Percentiles rank a stretch among this genome's conserved stretches.
Evolutionary conservation across 176 grass and related monocot species (phyloP).

Genomic region (Otatea glauca): DNA sequence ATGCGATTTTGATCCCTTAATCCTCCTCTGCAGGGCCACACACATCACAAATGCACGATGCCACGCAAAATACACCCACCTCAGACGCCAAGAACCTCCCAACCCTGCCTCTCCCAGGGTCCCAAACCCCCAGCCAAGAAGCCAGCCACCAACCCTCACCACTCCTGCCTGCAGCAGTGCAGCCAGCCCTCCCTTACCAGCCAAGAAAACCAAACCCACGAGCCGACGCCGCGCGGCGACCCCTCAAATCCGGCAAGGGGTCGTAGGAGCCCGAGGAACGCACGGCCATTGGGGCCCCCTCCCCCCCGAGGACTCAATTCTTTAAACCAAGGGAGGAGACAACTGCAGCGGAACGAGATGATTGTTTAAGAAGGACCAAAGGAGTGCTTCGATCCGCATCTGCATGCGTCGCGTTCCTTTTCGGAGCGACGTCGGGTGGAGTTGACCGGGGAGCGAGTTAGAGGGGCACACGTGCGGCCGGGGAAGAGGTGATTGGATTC

Average conservation of each 20-base stretch:
- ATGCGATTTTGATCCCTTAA: not conserved
- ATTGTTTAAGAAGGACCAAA: slow-evolving; percentile 38
- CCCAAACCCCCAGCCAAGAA: slow-evolving; percentile 23
- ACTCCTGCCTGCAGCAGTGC: not conserved
- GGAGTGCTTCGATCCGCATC: slow-evolving; percentile 35
- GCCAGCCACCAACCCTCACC: not conserved
- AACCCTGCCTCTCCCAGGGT: slow-evolving; percentile 23
- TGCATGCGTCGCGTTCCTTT: slow-evolving; percentile 5
- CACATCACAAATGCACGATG: slow-evolving; percentile 12
- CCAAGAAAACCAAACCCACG: not conserved
- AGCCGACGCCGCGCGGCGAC: slow-evolving; percentile 18
- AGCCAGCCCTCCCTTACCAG: not conserved
- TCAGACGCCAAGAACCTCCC: not conserved
- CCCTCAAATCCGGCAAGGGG: slow-evolving; percentile 34
- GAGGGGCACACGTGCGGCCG: slow-evolving; percentile 47
- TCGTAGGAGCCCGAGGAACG: not conserved
- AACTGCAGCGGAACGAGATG: slow-evolving; percentile 25
- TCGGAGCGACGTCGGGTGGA: slow-evolving; percentile 2
- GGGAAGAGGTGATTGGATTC: not conserved
- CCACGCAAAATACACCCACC: slow-evolving; percentile 27
- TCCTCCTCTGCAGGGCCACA: not conserved
- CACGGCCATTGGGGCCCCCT: slow-evolving; percentile 4
- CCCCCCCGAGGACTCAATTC: not conserved
- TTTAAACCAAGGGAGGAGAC: slow-evolving; percentile 45
- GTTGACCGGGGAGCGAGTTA: slow-evolving; percentile 54